Evolutionary conservation across 345 rosid species (phyloP), one percentile per base, ranked within the genome.

Genomic region (Populus ilicifolia): DNA sequence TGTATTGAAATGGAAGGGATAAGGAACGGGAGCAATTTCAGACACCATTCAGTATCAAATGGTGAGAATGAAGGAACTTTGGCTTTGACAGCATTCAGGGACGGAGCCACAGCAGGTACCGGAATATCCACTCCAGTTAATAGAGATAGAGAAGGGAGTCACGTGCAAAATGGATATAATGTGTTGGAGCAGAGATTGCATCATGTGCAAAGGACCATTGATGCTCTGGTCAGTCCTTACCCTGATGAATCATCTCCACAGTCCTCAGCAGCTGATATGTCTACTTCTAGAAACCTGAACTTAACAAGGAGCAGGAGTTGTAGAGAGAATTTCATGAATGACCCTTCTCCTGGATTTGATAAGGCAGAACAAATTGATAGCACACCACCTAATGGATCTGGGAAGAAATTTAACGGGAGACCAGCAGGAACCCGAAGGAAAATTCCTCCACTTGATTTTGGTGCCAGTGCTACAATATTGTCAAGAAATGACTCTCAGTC

Each of bases 401-500:
- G 87, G 82, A 84, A 72, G 61, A 86, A 79, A 69, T 91, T 88
- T 81, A 83, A 88, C 48, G 96, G 94, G 79, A 88, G 96, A 72
- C 99, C 94, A 17, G 88, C 86, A 43, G 81, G 89, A 71, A 52
- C 83, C 36, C 78, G 50, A 54, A 87, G 85, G 77, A 82, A 78
- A 67, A 86, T 77, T 39, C 80, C 85, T 78, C 88, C 82, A 9
- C 82, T 85, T 67, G 87, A 83, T 80, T 85, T 81, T 36, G 87
- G 74, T 29, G 71, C 78, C 71, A 79, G 77, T 33, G 52, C 54
- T 75, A 83, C 78, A 59, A 75, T 46, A 48, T 77, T 92, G 74
- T 80, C 87, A n/a, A 90, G 98, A 86, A 91, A 87, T 81, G 84
- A 87, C 79, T 96, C 99, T 70, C 86, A 79, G 78, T 93, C 97